Percentiles rank a stretch among this genome's conserved stretches.
These are phyloP conservation scores for Podila clonocystis DNA, from an alignment of 192 early-diverging fungal species.

Conservation along the genomic window DNA sequence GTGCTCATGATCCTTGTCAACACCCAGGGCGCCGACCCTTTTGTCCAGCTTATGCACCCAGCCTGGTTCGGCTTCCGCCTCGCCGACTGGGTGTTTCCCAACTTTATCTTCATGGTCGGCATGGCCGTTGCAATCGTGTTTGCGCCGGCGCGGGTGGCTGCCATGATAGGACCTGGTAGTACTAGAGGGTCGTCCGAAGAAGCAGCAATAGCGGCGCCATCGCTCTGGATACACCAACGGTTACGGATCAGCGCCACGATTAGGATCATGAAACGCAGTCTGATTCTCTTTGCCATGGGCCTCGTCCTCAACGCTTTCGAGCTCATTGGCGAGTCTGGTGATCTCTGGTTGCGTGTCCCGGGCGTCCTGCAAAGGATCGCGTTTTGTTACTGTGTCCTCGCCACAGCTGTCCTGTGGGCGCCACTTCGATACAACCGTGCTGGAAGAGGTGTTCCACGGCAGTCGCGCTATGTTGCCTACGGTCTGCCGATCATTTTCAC, in stretches of 20 bases:
- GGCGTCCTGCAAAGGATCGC: conserved; percentile 61
- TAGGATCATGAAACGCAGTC: conserved; percentile 36
- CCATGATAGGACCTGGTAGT: background rate
- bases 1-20: conserved; percentile 64
- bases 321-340: conserved; percentile 11
- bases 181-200: too few species aligned
- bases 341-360: conserved; percentile 19
- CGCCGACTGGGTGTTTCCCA: conserved; percentile 65
- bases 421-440: conserved; percentile 12
- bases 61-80: conserved; percentile 59
- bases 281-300: conserved; percentile 49
- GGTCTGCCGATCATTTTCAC: conserved; percentile 17
- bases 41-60: conserved; percentile 39
- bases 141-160: conserved; percentile 4
- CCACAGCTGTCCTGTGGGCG: conserved; percentile 27
- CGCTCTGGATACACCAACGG: conserved; percentile 4
- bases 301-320: conserved; percentile 32
- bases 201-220: background rate
- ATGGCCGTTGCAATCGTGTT: conserved; percentile 44
- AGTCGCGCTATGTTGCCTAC: conserved; percentile 2
- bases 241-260: background rate
- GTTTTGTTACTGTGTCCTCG: conserved; percentile 52
- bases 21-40: conserved; percentile 54
- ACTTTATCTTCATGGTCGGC: conserved; percentile 65
- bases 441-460: background rate